phyloP scores from a whole-genome alignment of 78 protist species.

The Bigelowiella natans region DNA sequence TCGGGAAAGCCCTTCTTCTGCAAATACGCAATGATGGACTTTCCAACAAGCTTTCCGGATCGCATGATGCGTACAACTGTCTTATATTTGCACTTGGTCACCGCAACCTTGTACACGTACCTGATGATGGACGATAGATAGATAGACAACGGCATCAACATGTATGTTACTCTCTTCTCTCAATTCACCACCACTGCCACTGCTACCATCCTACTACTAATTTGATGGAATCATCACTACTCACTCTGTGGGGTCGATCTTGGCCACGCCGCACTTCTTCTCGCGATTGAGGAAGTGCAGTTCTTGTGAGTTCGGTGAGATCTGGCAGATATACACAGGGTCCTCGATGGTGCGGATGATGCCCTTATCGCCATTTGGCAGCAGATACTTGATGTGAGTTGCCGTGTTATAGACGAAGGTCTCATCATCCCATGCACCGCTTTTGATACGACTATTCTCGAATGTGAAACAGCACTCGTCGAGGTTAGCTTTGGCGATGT shows the following conservation, averaged over 20 bases:
- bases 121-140: too few relatives aligned
- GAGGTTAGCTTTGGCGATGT: neutral
- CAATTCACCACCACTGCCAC: too few relatives aligned
- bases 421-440: constrained; percentile 82
- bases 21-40: constrained; percentile 82
- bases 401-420: constrained; percentile 82
- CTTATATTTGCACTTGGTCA: neutral
- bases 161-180: too few relatives aligned
- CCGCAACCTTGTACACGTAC: neutral
- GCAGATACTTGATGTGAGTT: constrained; percentile 84
- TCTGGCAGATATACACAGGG: neutral
- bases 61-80: neutral
- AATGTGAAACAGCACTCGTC: neutral
- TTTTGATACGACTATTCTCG: constrained; percentile 55
- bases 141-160: too few relatives aligned
- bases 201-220: too few relatives aligned
- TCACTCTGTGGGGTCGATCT: neutral
- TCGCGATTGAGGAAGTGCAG: neutral
- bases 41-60: constrained; percentile 52
- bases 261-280: neutral
- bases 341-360: neutral
- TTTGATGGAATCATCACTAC: too few relatives aligned
- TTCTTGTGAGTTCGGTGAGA: neutral
- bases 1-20: constrained; percentile 67
- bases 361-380: constrained; percentile 56